phyloP scores from a whole-genome alignment of 352 stramenopile genomes.

The Phytophthora pinifolia region DNA sequence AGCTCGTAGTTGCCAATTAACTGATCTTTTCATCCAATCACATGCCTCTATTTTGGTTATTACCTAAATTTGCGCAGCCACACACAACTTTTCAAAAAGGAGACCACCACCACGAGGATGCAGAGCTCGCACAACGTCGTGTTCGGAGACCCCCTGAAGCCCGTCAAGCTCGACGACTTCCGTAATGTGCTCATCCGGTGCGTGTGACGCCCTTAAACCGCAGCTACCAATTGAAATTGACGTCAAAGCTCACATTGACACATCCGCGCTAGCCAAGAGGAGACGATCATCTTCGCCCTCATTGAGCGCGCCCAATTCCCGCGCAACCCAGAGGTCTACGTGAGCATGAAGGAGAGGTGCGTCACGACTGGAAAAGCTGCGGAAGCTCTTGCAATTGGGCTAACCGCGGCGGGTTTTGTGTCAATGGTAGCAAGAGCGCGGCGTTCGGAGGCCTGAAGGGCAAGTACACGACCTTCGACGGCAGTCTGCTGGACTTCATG shows the following conservation, averaged over 20 bases:
- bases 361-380: not conserved
- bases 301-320: conserved; percentile 98
- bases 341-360: conserved; percentile 81
- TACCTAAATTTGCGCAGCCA: no score
- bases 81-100: not conserved
- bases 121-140: conserved; percentile 67
- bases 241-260: not conserved
- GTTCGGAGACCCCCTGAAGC: conserved; percentile 65
- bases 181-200: conserved; percentile 88
- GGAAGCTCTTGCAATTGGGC: conserved; percentile 4
- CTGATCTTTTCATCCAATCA: conserved; percentile 25
- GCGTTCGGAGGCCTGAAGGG: conserved; percentile 79
- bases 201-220: not conserved
- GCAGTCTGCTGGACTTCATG: conserved; percentile 95
- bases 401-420: not conserved
- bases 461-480: conserved; percentile 85
- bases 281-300: conserved; percentile 99
- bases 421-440: conserved; percentile 49
- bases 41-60: not conserved
- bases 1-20: conserved; percentile 5
- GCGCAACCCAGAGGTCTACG: conserved; percentile 95
- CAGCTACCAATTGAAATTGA: not conserved
- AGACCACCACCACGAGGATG: conserved; percentile 29
- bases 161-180: conserved; percentile 86
- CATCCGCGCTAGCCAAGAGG: conserved; percentile 80